Evolutionary conservation across 2,329 filamentous ascomycete genomes (phyloP), one percentile per base, ranked within the genome.

Genomic region (Domatiomyces globalis): DNA sequence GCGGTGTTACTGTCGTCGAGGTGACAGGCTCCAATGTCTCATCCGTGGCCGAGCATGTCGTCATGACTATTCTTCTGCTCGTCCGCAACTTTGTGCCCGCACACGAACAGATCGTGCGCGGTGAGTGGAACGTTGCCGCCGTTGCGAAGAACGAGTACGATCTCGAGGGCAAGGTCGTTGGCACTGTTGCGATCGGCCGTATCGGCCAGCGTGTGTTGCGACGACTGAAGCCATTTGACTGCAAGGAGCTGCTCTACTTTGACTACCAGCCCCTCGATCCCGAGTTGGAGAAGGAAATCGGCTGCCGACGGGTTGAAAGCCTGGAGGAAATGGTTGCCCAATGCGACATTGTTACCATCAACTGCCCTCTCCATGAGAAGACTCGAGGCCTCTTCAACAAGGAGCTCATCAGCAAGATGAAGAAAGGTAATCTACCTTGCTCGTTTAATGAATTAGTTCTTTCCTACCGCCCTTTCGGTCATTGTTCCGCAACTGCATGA

Each of bases 91-190:
- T 95, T 67, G 88, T 95, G 50, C 92, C 92, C 60, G 89, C 92
- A 50, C 92, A 96, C 75, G 89, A 96, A 77, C 83, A 87, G 78
- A 85, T 98, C 66, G 78, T 82, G 70, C 72, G 74, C 54, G 92
- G 92, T 58, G 86, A 95, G 56, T 98, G 92, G 92, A 78, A 98
- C 67, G 92, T 98, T 49, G 92, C 92, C 55, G 89, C 79, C 50
- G 90, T 89, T 22, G 92, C 92, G 68, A 96, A 96, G 84, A 89
- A 95, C 74, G 90, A 96, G 77, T 98, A 83, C 70, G 92, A 98
- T 66, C 83, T 98, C 52, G 92, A 96, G 80, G 77, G 78, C 77
- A 98, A 98, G 82, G 86, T 94, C 47, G 92, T 98, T 62, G 92
- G 92, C 65, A 98, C 92, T 67, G 92, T 98, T 54, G 92, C 86